Evolutionary conservation across 2,329 filamentous ascomycete genomes (phyloP), one percentile per base, ranked within the genome.

Genomic region (Meredithiella fracta): DNA sequence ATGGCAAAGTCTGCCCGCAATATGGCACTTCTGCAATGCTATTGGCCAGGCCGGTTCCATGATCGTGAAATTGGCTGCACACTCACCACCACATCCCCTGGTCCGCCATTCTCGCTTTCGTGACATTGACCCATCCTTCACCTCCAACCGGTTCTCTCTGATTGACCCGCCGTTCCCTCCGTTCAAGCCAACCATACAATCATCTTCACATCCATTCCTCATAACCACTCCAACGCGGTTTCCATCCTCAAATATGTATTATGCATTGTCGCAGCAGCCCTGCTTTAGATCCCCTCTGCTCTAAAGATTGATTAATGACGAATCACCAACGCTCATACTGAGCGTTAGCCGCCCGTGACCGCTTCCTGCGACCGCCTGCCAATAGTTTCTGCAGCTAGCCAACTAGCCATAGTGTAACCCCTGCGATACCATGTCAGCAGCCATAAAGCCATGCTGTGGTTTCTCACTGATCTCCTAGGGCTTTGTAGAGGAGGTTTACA

Each of bases 291-390:
- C 25, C 22, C 22, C 23, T 20, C 20, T 49, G 3, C 20, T 23
- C 20, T 22, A 8, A 14, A 25, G 25, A 49, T 11, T 8, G 9
- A 49, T 26, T 26, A 49, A 49, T 20, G 23, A 49, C 44, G 44
- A 49, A 49, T 49, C 44, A 49, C 22, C 22, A 49, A 49, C 44
- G 20, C 23, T 49, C 20, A 23, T 25, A 26, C 44, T 3, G 25
- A 23, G 15, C 20, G n/a, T 54, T 57, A 57, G 55, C 55, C 55
- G 55, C 55, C 55, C 23, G 42, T 29, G 44, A 17, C 51, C 55
- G 17, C 42, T 26, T 54, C 22, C 31, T 54, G 25, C 34, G 22
- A 53, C 55, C 55, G 22, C 51, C 34, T 49, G 55, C 50, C 51
- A 3, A 49, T 54, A 25, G 25, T 37, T 37, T 53, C 31, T 40